Percentiles rank a stretch among this genome's conserved stretches.
phyloP scores from a whole-genome alignment of 2,329 filamentous ascomycete species.

The Dichotomopilus funicola region DNA sequence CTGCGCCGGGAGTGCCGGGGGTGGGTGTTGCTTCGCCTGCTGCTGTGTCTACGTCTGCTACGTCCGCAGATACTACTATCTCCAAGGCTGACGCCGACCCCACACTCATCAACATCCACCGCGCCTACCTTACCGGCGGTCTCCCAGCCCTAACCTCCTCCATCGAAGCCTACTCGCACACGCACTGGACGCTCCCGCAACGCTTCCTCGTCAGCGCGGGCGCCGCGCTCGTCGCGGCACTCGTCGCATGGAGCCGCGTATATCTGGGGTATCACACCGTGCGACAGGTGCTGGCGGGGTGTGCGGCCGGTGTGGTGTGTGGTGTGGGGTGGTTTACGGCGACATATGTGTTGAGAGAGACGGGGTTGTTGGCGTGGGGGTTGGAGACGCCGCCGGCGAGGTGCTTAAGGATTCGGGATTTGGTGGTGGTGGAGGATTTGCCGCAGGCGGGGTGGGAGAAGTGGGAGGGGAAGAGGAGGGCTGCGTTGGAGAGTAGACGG shows the following conservation, averaged over 20 bases:
- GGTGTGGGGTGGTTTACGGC: constrained; percentile 73
- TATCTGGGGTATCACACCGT: constrained; percentile 92
- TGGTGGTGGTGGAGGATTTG: constrained; percentile 82
- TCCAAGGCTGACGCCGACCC: neutral
- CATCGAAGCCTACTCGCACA: constrained; percentile 34
- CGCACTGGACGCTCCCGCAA: constrained; percentile 55
- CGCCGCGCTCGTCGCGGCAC: constrained; percentile 54
- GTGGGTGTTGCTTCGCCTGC: neutral
- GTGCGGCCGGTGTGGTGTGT: constrained; percentile 60
- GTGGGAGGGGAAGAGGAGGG: constrained; percentile 57
- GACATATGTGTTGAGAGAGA: constrained; percentile 59
- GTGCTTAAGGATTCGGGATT: constrained; percentile 68
- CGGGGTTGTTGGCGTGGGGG: constrained; percentile 65
- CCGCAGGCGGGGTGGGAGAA: constrained; percentile 90
- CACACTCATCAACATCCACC: constrained; percentile 1
- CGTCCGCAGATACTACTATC: no score
- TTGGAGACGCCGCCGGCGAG: constrained; percentile 59
- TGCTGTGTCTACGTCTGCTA: no score
- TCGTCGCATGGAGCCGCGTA: constrained; percentile 74
- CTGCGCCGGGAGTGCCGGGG: neutral
- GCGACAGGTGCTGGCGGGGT: constrained; percentile 79
- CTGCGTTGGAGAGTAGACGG: constrained; percentile 6
- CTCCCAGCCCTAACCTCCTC: constrained; percentile 5
- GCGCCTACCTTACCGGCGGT: constrained; percentile 10
- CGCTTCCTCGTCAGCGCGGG: constrained; percentile 49